A percentile compares a stretch with the other conserved stretches of the same genome.
Conservation (phyloP, 2,329 filamentous ascomycete genomes). For the Apiospora pterosperma region DNA sequence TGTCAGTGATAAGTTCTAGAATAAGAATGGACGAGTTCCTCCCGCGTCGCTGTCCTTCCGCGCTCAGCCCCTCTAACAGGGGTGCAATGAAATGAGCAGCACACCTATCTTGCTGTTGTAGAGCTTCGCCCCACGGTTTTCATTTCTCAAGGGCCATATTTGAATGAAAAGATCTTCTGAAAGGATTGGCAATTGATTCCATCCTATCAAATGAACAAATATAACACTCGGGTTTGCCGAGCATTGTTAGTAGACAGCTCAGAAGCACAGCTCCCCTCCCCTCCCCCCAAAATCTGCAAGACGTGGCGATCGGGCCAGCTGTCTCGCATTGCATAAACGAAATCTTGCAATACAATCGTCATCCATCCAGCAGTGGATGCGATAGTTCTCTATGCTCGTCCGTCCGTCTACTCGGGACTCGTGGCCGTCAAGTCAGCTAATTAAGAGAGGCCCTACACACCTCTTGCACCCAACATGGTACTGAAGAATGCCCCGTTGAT, state of each 20-base stretch:
- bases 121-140: not conserved
- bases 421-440: not conserved
- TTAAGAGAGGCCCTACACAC: not conserved
- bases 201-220: not conserved
- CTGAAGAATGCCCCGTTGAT: too few relatives aligned
- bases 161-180: not conserved
- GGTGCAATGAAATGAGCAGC: not conserved
- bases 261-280: too few relatives aligned
- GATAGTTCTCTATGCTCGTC: not conserved
- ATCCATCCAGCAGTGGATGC: not conserved
- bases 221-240: not conserved
- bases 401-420: not conserved
- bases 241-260: not conserved
- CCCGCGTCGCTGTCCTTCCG: too few relatives aligned
- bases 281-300: not conserved
- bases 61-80: not conserved
- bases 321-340: conserved; percentile 35
- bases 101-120: too few relatives aligned
- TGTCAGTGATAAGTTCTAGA: not conserved
- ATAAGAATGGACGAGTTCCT: not conserved
- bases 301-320: conserved; percentile 23
- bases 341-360: conserved; percentile 4
- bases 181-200: not conserved
- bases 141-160: not conserved
- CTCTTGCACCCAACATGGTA: too few relatives aligned